Base-by-base conservation (phyloP, 2,329 filamentous ascomycete genomes). In the Monilinia aucupariae region DNA sequence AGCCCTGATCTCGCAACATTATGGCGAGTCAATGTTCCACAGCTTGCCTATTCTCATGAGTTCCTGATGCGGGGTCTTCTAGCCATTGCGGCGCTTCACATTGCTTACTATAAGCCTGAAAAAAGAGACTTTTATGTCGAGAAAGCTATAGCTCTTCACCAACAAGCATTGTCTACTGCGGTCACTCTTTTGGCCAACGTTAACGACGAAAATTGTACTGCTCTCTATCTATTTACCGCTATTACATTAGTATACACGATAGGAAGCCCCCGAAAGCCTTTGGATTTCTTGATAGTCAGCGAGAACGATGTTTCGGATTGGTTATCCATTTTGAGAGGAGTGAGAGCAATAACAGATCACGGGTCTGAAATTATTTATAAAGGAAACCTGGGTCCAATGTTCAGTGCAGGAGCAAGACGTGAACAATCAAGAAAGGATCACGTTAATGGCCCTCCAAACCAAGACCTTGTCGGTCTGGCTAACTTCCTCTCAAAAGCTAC, bases 1-100 rank as follows among this genome's bases (percentile, higher is more conserved):
- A 76, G 79, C 45, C 72, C 76, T 0, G 67, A 72, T 8, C 65
- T 81, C 3, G 77, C 77, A 48, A 74, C 75, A 41, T 75, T 82
- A 37, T 83, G 79, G 78, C 76, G 77, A 8, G 73, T 79, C 9
- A 78, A 77, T 59, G 76, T 69, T 3, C 78, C 81, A 13, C 75
- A 77, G n/a, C 69, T 81, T 30, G 81, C 77, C 2, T 77, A 82
- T 37, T 65, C 72, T 1, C 76, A 76, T 62, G 77, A 77, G 20
- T 82, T 78, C 65, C 76, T 82, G 12, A 78, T 83, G 71, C 77
- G 78, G 15, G 75, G 75, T 17, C 75, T 83, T 15, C 73, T 84
- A 10, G 78, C 80, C 8, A 67, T 83, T 9, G 76, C 80, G 2
- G 80, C 80, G 0, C 70, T 82, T 2, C 81, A 84, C 64, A 72